A percentile compares a stretch with the other conserved stretches of the same genome.
phyloP scores from a whole-genome alignment of 2,329 filamentous ascomycete genomes.

The Blastomyces percursus region DNA sequence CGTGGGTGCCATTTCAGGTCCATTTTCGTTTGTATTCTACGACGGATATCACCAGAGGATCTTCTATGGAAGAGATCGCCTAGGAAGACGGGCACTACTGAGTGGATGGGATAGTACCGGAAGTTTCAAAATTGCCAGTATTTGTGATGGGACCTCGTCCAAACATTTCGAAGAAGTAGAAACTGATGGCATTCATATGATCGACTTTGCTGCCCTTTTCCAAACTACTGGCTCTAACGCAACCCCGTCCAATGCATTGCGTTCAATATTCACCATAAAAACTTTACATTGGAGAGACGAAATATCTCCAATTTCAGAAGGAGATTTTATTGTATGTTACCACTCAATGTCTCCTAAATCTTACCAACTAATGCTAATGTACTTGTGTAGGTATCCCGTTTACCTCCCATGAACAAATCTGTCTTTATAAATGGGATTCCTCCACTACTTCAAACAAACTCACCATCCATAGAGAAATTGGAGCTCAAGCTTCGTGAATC shows the following conservation, averaged over 20 bases:
- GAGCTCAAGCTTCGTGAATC: conserved; percentile 48
- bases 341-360: not conserved
- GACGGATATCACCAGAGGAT: conserved; percentile 52
- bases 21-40: conserved; percentile 81
- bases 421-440: conserved; percentile 24
- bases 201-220: conserved; percentile 41
- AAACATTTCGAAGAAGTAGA: conserved; percentile 66
- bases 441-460: conserved; percentile 28
- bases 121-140: conserved; percentile 56
- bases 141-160: conserved; percentile 45
- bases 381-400: conserved; percentile 19
- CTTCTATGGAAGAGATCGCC: conserved; percentile 75
- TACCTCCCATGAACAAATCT: conserved; percentile 36
- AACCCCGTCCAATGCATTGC: not conserved
- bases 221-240: not conserved
- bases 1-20: conserved; percentile 58
- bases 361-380: not conserved
- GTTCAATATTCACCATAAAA: not conserved
- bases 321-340: conserved; percentile 21
- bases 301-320: not conserved
- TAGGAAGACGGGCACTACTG: conserved; percentile 77
- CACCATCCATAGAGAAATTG: conserved; percentile 45
- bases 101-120: conserved; percentile 39
- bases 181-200: conserved; percentile 66
- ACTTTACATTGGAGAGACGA: conserved; percentile 15